Evolutionary conservation across 495 filamentous ascomycete genomes (phyloP), one percentile per base, ranked within the genome.

Genomic region (Oidiodendron maius): DNA sequence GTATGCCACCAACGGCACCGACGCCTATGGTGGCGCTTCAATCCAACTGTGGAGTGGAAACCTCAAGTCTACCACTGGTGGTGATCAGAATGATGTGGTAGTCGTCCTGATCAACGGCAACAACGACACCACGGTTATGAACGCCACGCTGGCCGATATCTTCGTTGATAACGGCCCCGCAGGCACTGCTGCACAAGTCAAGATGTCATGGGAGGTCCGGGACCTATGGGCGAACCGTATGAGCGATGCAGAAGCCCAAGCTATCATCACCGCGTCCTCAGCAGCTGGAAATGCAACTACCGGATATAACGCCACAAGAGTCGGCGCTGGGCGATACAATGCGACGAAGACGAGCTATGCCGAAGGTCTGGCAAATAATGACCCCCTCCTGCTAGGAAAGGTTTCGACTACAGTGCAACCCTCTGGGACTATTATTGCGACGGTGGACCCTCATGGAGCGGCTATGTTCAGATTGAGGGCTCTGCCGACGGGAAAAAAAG

Each of bases 161-260:
- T 81, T 81, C 57, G 50, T 74, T 56, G 70, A 71, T 34, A 55
- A 58, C 20, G 64, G 68, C 1, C 59, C 64, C n/a, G 55, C 55
- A 2, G 72, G 72, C 24, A 66, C 59, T 3, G 67, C 66, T 8
- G 43, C 56, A 3, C 58, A 67, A 49, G 56, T 70, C 21, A 57
- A 64, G 11, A 49, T 60, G 49, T 39, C 46, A 0, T 80, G 77
- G 76, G 72, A 75, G 50, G 62, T 81, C 0, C 71, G 73, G 47
- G 76, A 82, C 55, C 62, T 81, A 1, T 82, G 78, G 78, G 76
- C 66, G 15, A 67, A 70, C 32, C 63, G 77, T 5, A 77, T 81
- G 75, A 58, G 48, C 40, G 61, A 71, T 22, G 62, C 37, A 3
- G 67, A 65, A 25, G 75, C 73, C 0, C 46, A 54, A 23, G 55